A percentile compares a stretch with the other conserved stretches of the same genome.
Conservation (phyloP, 1,284 basidiomycete genomes). For the Cryptococcus sp. region DNA sequence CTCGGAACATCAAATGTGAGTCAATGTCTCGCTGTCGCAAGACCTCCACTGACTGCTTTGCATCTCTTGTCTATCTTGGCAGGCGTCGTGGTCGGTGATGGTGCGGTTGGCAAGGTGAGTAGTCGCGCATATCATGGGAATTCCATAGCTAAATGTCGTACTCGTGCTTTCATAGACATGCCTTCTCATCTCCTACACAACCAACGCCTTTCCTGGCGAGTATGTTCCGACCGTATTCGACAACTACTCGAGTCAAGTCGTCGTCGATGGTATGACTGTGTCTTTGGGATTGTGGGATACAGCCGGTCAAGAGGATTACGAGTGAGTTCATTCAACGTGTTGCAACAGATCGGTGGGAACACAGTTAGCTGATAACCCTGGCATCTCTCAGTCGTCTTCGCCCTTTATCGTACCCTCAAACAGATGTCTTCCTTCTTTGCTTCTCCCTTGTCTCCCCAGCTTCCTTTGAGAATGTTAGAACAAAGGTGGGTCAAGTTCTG, state of each 20-base stretch:
- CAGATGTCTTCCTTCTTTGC: conserved; percentile 98
- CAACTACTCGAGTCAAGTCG: conserved; percentile 65
- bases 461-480: conserved; percentile 97
- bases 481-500: conserved; percentile 64
- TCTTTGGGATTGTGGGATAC: conserved; percentile 98
- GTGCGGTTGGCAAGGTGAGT: conserved; percentile 96
- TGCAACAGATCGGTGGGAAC: neutral
- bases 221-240: conserved; percentile 84
- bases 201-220: conserved; percentile 83
- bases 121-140: neutral
- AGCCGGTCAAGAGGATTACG: conserved; percentile 91
- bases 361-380: neutral
- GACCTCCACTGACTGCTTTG: neutral
- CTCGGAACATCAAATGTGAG: conserved; percentile 40
- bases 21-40: neutral
- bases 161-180: conserved; percentile 68
- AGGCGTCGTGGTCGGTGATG: conserved; percentile 94
- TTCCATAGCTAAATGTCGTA: neutral
- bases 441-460: conserved; percentile 97
- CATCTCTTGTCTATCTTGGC: neutral
- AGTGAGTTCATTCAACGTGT: conserved; percentile 34
- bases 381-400: conserved; percentile 75
- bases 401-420: conserved; percentile 97
- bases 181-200: conserved; percentile 95
- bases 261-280: conserved; percentile 98